Percentiles rank a stretch among this genome's conserved stretches.
Evolutionary conservation across 1,139 yeast genomes (phyloP).

Genomic region (Candida frijolesensis): DNA sequence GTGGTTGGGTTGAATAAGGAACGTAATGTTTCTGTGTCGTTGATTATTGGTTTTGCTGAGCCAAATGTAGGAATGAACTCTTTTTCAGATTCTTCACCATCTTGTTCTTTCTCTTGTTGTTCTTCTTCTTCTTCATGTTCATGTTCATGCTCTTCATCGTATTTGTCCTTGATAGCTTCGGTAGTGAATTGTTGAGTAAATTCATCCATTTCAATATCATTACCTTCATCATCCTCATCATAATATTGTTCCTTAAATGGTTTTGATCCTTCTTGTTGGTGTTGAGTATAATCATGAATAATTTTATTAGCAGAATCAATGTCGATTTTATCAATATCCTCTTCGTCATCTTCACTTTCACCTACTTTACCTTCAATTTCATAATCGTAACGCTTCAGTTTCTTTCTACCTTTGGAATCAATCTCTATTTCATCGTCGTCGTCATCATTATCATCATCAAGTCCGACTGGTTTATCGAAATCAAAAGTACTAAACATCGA

Average conservation of each 20-base stretch:
- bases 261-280: conserved; percentile 16
- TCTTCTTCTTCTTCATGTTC: neutral
- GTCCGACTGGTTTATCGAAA: conserved; percentile 61
- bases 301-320: conserved; percentile 21
- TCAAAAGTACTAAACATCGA: conserved; percentile 53
- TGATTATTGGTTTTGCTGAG: conserved; percentile 25
- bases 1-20: conserved; percentile 53
- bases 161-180: conserved; percentile 28
- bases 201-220: conserved; percentile 32
- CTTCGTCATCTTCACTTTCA: conserved; percentile 22
- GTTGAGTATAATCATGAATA: conserved; percentile 22
- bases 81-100: conserved; percentile 12
- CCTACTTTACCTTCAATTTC: conserved; percentile 36
- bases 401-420: conserved; percentile 50
- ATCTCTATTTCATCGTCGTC: conserved; percentile 46
- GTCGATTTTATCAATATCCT: no score
- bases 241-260: conserved; percentile 39
- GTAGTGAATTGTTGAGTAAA: conserved; percentile 29
- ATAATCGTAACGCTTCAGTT: conserved; percentile 37
- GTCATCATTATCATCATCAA: conserved; percentile 43
- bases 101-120: conserved; percentile 13
- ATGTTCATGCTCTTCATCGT: conserved; percentile 28
- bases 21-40: conserved; percentile 63
- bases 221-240: conserved; percentile 48
- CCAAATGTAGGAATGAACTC: conserved; percentile 60